A percentile compares a stretch with the other conserved stretches of the same genome.
Evolutionary conservation across 2,329 filamentous ascomycete species (phyloP).

Genomic region (Colletotrichum orbiculare): DNA sequence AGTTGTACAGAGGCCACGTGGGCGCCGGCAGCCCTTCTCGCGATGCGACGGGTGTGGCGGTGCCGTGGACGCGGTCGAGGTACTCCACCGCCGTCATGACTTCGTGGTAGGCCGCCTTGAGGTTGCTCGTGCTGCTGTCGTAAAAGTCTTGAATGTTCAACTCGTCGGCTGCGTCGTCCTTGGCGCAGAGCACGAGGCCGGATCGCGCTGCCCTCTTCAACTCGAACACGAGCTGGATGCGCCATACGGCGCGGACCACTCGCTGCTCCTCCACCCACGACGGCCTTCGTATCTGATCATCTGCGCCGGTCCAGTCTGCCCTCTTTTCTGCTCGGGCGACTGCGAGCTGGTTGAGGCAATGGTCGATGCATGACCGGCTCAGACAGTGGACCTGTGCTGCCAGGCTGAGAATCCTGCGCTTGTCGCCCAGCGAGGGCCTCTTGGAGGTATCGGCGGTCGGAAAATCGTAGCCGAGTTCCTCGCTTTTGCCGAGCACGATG

Average conservation of each 20-base stretch:
- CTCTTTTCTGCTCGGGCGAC: background rate
- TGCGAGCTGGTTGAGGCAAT: background rate
- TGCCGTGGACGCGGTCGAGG: background rate
- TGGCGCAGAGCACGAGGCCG: background rate
- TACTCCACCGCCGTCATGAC: constrained; percentile 27
- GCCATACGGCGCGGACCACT: constrained; percentile 22
- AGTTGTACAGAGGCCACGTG: background rate
- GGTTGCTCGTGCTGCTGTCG: constrained; percentile 26
- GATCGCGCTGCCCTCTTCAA: constrained; percentile 2
- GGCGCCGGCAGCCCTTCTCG: background rate
- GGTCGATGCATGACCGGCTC: constrained; percentile 12
- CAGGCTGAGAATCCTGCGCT: background rate
- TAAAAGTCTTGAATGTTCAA: constrained; percentile 12
- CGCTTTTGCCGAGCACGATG: constrained; percentile 25
- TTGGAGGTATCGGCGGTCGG: background rate
- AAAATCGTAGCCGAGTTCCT: constrained; percentile 12
- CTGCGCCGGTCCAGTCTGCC: background rate
- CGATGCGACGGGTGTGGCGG: background rate
- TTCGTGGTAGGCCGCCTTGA: constrained; percentile 26
- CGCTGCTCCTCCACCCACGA: constrained; percentile 31
- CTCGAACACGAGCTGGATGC: constrained; percentile 24
- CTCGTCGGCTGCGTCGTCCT: background rate
- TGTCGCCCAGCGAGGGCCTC: background rate
- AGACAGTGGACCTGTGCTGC: constrained; percentile 7
- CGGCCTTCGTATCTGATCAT: no score